Evolutionary conservation across 352 stramenopile species (phyloP), one percentile per base, ranked within the genome.

Genomic region (Globisporangium yorkense): DNA sequence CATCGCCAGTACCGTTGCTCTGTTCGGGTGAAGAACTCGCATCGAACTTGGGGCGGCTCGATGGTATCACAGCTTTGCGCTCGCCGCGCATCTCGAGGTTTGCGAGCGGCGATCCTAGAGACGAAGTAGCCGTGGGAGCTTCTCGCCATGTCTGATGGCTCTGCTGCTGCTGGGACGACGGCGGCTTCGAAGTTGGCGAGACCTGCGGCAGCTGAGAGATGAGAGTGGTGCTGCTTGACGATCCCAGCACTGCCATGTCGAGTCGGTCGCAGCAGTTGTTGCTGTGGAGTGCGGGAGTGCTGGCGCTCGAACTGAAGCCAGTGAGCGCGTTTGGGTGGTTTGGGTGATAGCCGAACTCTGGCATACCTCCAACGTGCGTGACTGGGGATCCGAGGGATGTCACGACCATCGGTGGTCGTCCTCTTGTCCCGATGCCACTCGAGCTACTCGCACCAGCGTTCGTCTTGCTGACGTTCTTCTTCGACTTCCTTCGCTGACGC

Each of bases 71-170:
- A 3, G 40, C 2, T 3, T 37, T 52, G n/a, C 33, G 50, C 50
- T 63, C 57, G 18, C 49, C 57, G 27, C 50, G 57, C 7, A 64
- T 18, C 29, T 49, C 27, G 1, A 56, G 31, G 4, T 44, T 24
- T 2, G 13, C 2, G 10, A 16, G 18, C 15, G 41, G 33, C 41
- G 16, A 16, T 51, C 21, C 16, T 5, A 29, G 49, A 3, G 18
- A n/a, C 39, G 29, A 5, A 1, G 10, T 29, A 18, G 1, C 13
- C 6, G 33, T 7, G 16, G 20, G 31, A 13, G 33, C 51, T 24
- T 47, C 41, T 8, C 41, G 41, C 41, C 41, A 21, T 5, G 7
- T 24, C 1, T 47, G 41, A 5, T 9, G n/a, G 41, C 47, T 43
- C 12, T 43, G 31, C 15, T 18, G 43, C 13, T 47, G 43, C 13